Evolutionary conservation across 139 green algal species (phyloP).

Genomic region (Monoraphidium neglectum): DNA sequence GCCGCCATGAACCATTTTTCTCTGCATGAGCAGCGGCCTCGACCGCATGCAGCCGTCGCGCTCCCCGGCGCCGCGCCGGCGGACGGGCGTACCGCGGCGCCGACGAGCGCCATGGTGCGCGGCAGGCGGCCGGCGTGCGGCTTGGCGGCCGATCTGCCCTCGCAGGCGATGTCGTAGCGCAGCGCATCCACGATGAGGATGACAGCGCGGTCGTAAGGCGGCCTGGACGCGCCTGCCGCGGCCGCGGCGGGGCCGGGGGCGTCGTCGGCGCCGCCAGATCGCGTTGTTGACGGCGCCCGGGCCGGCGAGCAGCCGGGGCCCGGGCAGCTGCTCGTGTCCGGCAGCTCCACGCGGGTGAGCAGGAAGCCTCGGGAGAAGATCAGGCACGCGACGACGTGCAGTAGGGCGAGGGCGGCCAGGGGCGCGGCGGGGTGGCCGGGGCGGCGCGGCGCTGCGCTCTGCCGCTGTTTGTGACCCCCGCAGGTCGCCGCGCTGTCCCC

Average conservation of each 20-base stretch:
- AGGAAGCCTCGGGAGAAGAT: slow-evolving; percentile 86
- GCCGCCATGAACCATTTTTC: no score
- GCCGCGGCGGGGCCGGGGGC: no score
- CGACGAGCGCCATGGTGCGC: slow-evolving; percentile 19
- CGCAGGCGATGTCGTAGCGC: slow-evolving; percentile 68
- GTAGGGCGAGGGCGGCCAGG: slow-evolving; percentile 27
- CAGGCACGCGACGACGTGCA: slow-evolving; percentile 34
- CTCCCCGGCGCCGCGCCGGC: no score
- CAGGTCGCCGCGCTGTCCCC: no score
- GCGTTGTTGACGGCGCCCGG: neutral
- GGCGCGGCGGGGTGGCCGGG: no score
- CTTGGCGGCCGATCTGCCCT: neutral
- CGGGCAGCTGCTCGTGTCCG: slow-evolving; percentile 23
- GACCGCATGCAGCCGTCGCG: neutral
- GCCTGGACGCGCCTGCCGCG: no score
- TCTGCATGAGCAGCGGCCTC: no score
- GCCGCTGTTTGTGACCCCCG: no score
- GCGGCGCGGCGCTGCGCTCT: no score
- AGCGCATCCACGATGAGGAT: slow-evolving; percentile 85
- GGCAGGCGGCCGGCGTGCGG: slow-evolving; percentile 14
- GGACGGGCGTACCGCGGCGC: slow-evolving; percentile 16
- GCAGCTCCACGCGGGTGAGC: slow-evolving; percentile 79
- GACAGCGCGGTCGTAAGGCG: slow-evolving; percentile 52
- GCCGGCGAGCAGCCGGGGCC: neutral
- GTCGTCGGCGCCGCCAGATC: neutral